phyloP scores from a whole-genome alignment of 176 grass and related monocot genomes.

The Bonia amplexicaulis region DNA sequence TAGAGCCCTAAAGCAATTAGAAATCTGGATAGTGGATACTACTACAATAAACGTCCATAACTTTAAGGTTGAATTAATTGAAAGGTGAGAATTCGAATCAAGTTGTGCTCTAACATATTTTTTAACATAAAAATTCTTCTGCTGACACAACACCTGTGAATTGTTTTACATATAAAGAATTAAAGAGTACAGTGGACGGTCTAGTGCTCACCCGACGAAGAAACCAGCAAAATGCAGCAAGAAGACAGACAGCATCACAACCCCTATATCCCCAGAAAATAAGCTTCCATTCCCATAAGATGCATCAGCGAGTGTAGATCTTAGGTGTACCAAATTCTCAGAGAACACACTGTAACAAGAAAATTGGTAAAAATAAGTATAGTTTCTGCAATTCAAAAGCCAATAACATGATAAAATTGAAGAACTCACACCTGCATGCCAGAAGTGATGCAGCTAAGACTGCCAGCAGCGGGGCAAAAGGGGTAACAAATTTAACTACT shows the following conservation, averaged over 20 bases:
- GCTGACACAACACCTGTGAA: not conserved
- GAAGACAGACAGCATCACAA: conserved; percentile 52
- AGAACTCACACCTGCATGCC: conserved; percentile 60
- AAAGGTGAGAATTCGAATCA: not conserved
- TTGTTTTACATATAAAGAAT: not conserved
- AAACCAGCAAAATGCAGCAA: conserved; percentile 78
- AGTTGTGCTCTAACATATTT: not conserved
- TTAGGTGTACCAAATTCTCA: conserved; percentile 66
- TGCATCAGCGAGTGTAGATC: conserved; percentile 41
- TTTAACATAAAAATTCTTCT: not conserved
- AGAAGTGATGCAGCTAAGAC: conserved; percentile 71
- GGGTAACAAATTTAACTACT: conserved; percentile 45
- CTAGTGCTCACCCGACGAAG: conserved; percentile 52
- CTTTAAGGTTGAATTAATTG: not conserved
- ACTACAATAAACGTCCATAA: not conserved
- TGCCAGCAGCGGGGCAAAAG: conserved; percentile 72
- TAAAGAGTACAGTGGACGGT: not conserved
- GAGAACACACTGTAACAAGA: conserved; percentile 62
- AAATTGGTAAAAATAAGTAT: not conserved
- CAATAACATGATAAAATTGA: not conserved
- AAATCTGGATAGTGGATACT: not conserved
- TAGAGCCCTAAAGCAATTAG: conserved; percentile 8
- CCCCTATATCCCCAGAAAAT: conserved; percentile 34
- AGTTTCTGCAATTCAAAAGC: conserved; percentile 6
- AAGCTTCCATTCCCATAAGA: conserved; percentile 27